Base-by-base conservation (phyloP, 148 eudicot species). In the Nyssa sinensis region DNA sequence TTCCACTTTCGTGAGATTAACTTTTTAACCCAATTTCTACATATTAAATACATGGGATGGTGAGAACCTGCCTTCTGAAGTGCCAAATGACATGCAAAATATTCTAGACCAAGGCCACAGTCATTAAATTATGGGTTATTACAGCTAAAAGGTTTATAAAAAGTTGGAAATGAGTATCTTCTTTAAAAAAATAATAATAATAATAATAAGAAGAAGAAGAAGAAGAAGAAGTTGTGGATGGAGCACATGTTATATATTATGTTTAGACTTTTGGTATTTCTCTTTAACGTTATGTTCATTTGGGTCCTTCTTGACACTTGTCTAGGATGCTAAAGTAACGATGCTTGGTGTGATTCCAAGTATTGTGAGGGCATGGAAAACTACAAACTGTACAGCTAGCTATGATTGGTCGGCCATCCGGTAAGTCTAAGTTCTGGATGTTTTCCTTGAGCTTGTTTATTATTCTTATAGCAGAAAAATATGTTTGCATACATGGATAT, bases 341-440 rank as follows among this genome's bases (percentile, higher is more conserved):
- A 93, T 95, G 96, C 87, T 95, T 39, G 99, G 99, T 71, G 96
- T 92, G 70, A 87, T 95, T 80, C 97, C 97, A 29, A 92, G 96
- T 74, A 88, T 95, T 32, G 99, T 95, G 39, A 88, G 99, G 81
- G 80, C 94, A 59, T 95, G 99, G 99, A 93, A 78, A 82, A 80
- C 85, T 75, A 67, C 94, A 64, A 82, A 91, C 74, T 80, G 85
- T 32, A 87, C 89, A 53, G 89, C 88, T 73, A 83, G 90, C 74
- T 91, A 71, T 80, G 91, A 95, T 80, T 95, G 99, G 99, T 92
- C 99, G 27, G 31, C 86, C 82, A 90, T 95, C 77, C 94, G 97
- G 99, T 95, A 79, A 64, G 88, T 79, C 7, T 25, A 24, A 31
- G 41, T 62, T 13, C 16, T 25, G 24, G 9, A 27, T 30, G 28